Percentiles rank a stretch among this genome's conserved stretches.
These are phyloP conservation scores for Coprinellus aureogranulatus DNA, from an alignment of 768 basidiomycete species.

Conservation along the genomic window DNA sequence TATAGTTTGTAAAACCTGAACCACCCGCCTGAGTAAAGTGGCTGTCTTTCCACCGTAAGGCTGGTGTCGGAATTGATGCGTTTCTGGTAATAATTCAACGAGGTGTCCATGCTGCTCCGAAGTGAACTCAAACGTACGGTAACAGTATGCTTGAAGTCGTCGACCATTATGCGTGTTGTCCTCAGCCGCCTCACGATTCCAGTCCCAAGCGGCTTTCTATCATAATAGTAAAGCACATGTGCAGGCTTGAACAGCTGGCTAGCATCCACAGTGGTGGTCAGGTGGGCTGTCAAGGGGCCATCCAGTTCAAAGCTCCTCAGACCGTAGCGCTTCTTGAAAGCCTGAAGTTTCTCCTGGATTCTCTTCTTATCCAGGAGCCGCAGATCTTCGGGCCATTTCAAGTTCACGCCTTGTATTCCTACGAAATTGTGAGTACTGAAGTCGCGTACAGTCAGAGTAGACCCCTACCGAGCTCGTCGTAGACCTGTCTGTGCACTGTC, in stretches of 20 bases:
- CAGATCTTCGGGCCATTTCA: conserved; percentile 22
- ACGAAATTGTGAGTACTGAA: background rate
- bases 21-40: conserved; percentile 27
- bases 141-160: conserved; percentile 11
- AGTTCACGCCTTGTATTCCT: conserved; percentile 32
- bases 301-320: background rate
- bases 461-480: conserved; percentile 65
- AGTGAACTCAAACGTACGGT: conserved; percentile 8
- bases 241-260: conserved; percentile 22
- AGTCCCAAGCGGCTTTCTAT: background rate
- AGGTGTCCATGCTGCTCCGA: no score
- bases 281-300: background rate
- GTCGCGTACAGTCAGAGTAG: background rate
- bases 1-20: conserved; percentile 40
- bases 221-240: background rate
- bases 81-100: no score
- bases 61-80: conserved; percentile 45
- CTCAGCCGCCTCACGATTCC: background rate
- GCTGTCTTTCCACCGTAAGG: conserved; percentile 37
- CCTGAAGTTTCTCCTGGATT: background rate
- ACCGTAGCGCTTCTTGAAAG: background rate
- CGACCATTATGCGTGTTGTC: conserved; percentile 1
- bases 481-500: conserved; percentile 52
- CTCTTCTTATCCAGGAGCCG: background rate
- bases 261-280: conserved; percentile 36